Evolutionary conservation across 2,329 filamentous ascomycete species (phyloP).

Genomic region (Polychaeton citri): DNA sequence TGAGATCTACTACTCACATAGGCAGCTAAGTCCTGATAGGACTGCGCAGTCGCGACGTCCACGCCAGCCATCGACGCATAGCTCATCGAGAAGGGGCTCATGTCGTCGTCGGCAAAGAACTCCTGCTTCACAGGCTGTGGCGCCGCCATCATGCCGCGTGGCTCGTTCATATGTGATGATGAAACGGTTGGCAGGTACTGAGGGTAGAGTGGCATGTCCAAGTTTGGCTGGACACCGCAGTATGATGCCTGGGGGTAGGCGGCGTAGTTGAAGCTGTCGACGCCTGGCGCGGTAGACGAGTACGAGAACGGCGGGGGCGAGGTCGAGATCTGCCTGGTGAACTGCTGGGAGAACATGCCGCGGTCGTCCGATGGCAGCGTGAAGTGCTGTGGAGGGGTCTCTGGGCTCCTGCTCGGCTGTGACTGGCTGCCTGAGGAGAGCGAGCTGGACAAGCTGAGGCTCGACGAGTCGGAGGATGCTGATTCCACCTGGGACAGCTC

Average conservation of each 20-base stretch:
- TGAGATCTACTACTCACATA: constrained; percentile 53
- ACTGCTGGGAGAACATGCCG: constrained; percentile 51
- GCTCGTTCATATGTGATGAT: constrained; percentile 29
- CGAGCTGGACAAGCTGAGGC: constrained; percentile 12
- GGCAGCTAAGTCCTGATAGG: constrained; percentile 56
- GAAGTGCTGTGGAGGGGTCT: constrained; percentile 16
- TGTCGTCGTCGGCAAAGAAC: constrained; percentile 43
- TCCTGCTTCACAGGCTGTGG: constrained; percentile 51
- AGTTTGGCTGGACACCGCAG: constrained; percentile 29
- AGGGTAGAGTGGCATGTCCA: constrained; percentile 35
- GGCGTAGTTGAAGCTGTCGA: constrained; percentile 46
- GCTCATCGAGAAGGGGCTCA: constrained; percentile 54
- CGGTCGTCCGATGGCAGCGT: constrained; percentile 40
- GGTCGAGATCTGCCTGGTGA: constrained; percentile 55
- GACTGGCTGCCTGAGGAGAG: constrained; percentile 11
- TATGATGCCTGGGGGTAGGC: constrained; percentile 12
- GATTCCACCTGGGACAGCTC: constrained; percentile 32
- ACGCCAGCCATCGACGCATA: constrained; percentile 53
- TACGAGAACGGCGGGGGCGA: constrained; percentile 59
- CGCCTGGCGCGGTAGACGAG: constrained; percentile 53
- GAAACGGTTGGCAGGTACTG: constrained; percentile 40
- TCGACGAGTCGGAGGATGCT: constrained; percentile 4
- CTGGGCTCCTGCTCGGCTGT: constrained; percentile 12
- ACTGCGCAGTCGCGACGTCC: constrained; percentile 46
- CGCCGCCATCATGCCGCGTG: constrained; percentile 7